Conservation (phyloP, 1,139 yeast species). For the Ogataea hybrid region DNA sequence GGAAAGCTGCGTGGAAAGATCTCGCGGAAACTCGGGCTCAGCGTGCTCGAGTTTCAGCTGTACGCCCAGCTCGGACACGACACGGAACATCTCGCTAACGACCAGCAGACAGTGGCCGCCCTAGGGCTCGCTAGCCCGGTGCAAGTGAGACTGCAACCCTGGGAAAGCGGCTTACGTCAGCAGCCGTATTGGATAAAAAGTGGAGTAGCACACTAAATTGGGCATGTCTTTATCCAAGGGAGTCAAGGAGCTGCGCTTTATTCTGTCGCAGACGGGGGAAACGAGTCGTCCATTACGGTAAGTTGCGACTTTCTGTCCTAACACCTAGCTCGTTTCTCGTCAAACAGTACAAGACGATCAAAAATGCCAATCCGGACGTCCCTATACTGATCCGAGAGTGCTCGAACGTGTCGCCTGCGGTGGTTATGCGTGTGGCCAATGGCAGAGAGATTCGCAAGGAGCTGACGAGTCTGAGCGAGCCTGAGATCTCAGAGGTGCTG, state of each 20-base stretch:
- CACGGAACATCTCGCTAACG: conserved; percentile 17
- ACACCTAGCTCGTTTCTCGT: conserved; percentile 52
- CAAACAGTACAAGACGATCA: conserved; percentile 59
- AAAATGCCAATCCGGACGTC: conserved; percentile 51
- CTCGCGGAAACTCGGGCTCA: conserved; percentile 14
- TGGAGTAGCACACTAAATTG: conserved; percentile 4
- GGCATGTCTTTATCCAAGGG: conserved; percentile 43
- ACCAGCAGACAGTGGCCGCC: conserved; percentile 14
- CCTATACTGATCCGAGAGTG: conserved; percentile 80
- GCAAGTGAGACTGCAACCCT: conserved; percentile 6
- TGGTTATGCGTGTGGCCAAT: conserved; percentile 61
- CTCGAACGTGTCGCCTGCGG: conserved; percentile 65
- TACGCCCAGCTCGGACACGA: conserved; percentile 8
- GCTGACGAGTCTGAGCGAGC: conserved; percentile 27
- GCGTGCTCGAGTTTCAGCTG: conserved; percentile 22
- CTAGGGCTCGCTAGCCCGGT: conserved; percentile 2
- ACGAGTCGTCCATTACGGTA: conserved; percentile 61
- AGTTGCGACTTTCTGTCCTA: conserved; percentile 21
- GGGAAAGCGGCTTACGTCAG: conserved; percentile 12
- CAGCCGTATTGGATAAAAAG: conserved; percentile 5
- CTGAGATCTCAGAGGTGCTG: conserved; percentile 27
- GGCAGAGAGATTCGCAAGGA: conserved; percentile 34
- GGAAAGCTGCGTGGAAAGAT: conserved; percentile 30
- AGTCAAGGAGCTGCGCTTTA: conserved; percentile 75
- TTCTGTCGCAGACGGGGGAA: conserved; percentile 72